Base-by-base conservation (phyloP, 1,284 basidiomycete species). In the Sporisorium scitamineum region DNA sequence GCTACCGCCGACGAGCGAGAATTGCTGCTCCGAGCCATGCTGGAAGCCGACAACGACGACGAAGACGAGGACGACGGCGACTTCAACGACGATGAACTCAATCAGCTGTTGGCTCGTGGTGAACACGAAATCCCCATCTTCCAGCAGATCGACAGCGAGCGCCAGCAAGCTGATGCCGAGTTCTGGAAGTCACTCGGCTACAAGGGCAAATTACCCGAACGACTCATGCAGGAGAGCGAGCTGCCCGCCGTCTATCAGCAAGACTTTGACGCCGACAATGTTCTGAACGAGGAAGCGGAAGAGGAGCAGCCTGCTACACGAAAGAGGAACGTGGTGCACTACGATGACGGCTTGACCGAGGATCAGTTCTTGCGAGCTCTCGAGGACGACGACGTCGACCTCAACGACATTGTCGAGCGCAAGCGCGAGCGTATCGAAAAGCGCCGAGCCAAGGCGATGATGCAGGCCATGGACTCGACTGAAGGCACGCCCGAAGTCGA, bases 1-100 rank as follows among this genome's bases (percentile, higher is more conserved):
- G 97, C 95, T 20, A 97, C 95, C 1, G 93, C 94, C 70, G 95
- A 97, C 85, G 97, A 99, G 86, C 95, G 97, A 81, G 97, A 99
- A 85, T 92, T 94, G 83, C 92, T 96, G 80, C 87, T 98, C 86
- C 93, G 94, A 84, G 85, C 92, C 86, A 69, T 75, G 76, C 72
- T 86, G 42, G 85, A 86, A 60, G 84, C 81, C 34, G 85, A 84
- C 61, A 82, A 84, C 42, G 84, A 86, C 24, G 85, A 85, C 10
- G 85, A 84, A 31, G 80, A 82, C 58, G 83, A 85, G 41, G 85
- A 85, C 59, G 83, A 97, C 65, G 94, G 94, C 44, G 95, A 97
- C 84, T 93, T 97, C 89, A 95, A 95, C 81, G 96, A 99, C 82
- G 95, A 97, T 29, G 97, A 99, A 86, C 89, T 99, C 76, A 99